Evolutionary conservation across 148 eudicot genomes (phyloP), one percentile per base, ranked within the genome.

Genomic region (Polygonum maritimum): DNA sequence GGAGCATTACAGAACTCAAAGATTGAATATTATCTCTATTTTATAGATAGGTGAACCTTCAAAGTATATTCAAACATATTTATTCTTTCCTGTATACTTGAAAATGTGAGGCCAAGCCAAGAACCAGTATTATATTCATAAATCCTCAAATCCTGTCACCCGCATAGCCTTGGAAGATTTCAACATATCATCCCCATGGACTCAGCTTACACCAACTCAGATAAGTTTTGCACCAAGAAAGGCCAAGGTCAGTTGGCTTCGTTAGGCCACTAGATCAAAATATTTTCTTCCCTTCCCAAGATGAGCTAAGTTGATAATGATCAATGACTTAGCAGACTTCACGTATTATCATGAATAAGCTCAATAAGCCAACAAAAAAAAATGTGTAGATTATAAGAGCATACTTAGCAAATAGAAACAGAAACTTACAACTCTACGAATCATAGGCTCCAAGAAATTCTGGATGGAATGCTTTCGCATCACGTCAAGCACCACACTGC

Each of bases 381-480:
- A 33, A 44, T 16, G 44, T 35, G 71, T 38, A 67, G 45, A 38
- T 4, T 38, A 67, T 67, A 67, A 67, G 10, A 67, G 21, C 44
- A 67, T 38, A 67, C 38, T 12, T 22, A 16, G 12, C 22, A 39
- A 19, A 31, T 22, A 33, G 48, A 51, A 44, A 55, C 16, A 62
- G 7, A 80, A 39, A 85, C 93, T 89, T 87, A 89, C 93, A 76
- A 89, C 91, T 86, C 75, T 80, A 45, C 93, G 93, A 81, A 89
- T 76, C 80, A 82, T 74, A 31, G 85, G 82, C 62, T 84, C 87
- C 77, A 84, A 82, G 76, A 88, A 75, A 74, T 76, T 83, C 78
- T 87, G 89, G 40, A 89, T 77, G 76, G 76, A 79, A 21, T 78
- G 85, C 76, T 81, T 75, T 41, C 65, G 80, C 85, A 89, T 84